Evolutionary conservation across 2,329 filamentous ascomycete genomes (phyloP).

Genomic region (Neocucurbitaria cava): DNA sequence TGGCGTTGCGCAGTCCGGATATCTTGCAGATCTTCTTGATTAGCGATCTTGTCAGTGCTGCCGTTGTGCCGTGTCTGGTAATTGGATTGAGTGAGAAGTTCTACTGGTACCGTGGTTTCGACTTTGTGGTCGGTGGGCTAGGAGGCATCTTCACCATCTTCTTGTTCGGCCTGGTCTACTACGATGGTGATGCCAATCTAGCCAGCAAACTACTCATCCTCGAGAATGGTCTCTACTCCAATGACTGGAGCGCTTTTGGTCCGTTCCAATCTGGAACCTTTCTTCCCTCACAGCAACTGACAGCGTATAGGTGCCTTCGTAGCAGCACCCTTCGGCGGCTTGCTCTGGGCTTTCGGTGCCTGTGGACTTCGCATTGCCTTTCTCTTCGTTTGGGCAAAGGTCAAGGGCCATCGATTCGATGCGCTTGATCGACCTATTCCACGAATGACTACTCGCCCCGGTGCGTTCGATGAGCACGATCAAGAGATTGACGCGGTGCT

Average conservation of each 20-base stretch:
- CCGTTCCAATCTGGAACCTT: constrained; percentile 7
- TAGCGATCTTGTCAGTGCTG: constrained; percentile 78
- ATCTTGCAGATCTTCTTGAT: constrained; percentile 85
- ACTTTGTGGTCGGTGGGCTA: constrained; percentile 78
- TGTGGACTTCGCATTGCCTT: constrained; percentile 65
- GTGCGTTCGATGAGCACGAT: constrained; percentile 31
- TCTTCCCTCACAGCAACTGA: constrained; percentile 5
- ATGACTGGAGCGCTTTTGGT: constrained; percentile 83
- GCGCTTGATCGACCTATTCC: constrained; percentile 64
- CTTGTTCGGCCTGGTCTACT: constrained; percentile 81
- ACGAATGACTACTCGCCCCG: constrained; percentile 6
- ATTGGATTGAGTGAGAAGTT: constrained; percentile 70
- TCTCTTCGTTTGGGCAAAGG: constrained; percentile 65
- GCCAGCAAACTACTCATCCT: constrained; percentile 75
- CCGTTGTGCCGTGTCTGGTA: constrained; percentile 75
- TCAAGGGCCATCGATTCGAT: constrained; percentile 68
- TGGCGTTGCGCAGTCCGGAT: constrained; percentile 75
- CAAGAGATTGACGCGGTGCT: constrained; percentile 36
- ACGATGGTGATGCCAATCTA: constrained; percentile 68
- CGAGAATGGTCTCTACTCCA: constrained; percentile 74
- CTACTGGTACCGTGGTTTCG: constrained; percentile 81
- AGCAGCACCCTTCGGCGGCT: constrained; percentile 75
- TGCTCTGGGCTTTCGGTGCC: constrained; percentile 73
- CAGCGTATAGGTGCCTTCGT: constrained; percentile 68
- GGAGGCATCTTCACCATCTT: constrained; percentile 82